These are phyloP conservation scores for Lecanicillium sp. DNA, from an alignment of 2,329 filamentous ascomycete genomes.

Conservation along the genomic window DNA sequence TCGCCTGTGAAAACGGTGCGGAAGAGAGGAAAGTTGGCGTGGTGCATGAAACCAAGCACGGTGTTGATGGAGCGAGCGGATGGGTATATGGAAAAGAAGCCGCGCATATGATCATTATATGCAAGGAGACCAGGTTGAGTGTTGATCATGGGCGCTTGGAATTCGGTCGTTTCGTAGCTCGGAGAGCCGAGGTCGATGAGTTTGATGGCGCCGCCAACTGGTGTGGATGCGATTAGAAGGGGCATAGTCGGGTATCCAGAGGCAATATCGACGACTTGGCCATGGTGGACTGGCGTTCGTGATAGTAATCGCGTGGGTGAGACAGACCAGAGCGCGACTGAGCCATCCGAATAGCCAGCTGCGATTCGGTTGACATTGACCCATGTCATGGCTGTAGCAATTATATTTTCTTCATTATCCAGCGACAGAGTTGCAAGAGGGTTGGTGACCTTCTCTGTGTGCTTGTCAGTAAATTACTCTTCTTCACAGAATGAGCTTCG, in stretches of 20 bases:
- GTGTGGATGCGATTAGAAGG: conserved; percentile 45
- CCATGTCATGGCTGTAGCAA: conserved; percentile 47
- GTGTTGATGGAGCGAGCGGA: conserved; percentile 44
- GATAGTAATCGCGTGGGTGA: conserved; percentile 39
- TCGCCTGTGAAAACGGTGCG: conserved; percentile 43
- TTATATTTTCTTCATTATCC: conserved; percentile 35
- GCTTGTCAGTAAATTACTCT: conserved; percentile 14
- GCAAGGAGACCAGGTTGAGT: conserved; percentile 45
- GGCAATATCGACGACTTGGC: conserved; percentile 43
- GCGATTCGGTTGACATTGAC: conserved; percentile 45
- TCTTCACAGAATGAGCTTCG: not conserved
- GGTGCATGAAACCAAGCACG: conserved; percentile 43
- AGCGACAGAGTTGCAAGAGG: conserved; percentile 37
- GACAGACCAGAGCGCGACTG: conserved; percentile 48
- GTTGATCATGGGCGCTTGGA: conserved; percentile 39
- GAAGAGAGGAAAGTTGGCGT: conserved; percentile 42
- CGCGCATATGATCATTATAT: conserved; percentile 48
- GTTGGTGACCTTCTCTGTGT: conserved; percentile 34
- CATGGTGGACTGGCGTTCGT: conserved; percentile 45
- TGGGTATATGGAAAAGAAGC: conserved; percentile 44
- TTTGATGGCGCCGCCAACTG: conserved; percentile 44
- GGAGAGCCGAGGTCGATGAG: conserved; percentile 45
- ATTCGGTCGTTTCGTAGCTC: conserved; percentile 43
- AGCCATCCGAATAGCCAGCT: conserved; percentile 48
- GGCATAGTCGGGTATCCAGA: conserved; percentile 49